Conservation (phyloP, 306 rosid species). For the Amphicarpaea edgeworthii region DNA sequence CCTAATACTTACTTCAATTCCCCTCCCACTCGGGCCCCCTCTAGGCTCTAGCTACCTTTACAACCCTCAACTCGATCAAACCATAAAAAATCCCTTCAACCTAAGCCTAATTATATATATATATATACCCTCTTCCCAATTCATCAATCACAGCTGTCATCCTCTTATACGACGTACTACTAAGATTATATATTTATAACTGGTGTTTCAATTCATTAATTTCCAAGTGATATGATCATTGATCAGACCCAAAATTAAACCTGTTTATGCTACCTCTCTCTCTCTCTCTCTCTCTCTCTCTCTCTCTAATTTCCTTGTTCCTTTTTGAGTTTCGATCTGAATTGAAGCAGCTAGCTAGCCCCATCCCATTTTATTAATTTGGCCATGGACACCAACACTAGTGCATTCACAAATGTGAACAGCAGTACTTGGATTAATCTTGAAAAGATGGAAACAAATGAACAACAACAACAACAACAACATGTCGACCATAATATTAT, state of each 20-base stretch:
- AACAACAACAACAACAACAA: constrained; percentile 29
- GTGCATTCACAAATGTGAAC: constrained; percentile 45
- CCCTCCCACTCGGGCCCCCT: constrained; percentile 9
- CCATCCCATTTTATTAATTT: not conserved
- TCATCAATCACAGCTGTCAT: constrained; percentile 38
- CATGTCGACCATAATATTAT: constrained; percentile 20
- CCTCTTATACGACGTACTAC: constrained; percentile 11
- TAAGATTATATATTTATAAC: constrained; percentile 26
- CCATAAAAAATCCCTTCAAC: no score
- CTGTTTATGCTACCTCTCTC: constrained; percentile 22
- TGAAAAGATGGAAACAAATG: constrained; percentile 48
- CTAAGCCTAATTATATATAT: no score
- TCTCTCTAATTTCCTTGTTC: no score
- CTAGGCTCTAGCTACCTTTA: constrained; percentile 40
- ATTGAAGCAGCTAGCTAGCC: not conserved
- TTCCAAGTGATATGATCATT: constrained; percentile 1
- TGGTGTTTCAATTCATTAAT: constrained; percentile 37
- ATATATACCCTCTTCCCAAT: no score
- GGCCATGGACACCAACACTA: constrained; percentile 60
- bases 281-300: no score
- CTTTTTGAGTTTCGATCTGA: no score
- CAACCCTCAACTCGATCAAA: constrained; percentile 41
- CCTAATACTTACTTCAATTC: constrained; percentile 22
- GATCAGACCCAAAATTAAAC: not conserved
- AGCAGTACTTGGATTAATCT: constrained; percentile 62